phyloP scores from a whole-genome alignment of 805 yeast species.

The Spathaspora gorwiae region DNA sequence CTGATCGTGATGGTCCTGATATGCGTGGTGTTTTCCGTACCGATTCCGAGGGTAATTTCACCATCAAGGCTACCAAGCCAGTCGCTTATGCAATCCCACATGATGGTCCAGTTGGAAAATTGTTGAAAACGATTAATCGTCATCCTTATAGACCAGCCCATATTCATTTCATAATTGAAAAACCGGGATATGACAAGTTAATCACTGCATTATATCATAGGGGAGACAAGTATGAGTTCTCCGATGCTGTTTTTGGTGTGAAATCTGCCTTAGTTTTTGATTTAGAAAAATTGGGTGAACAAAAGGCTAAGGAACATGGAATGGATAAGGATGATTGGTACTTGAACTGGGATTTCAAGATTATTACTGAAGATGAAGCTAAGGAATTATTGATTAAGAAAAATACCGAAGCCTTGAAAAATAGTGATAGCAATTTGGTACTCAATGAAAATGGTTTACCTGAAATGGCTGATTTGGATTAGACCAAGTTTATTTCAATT shows the following conservation, averaged over 20 bases:
- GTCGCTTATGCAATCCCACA: slow-evolving; percentile 35
- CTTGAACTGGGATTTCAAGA: slow-evolving; percentile 15
- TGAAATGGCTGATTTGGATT: slow-evolving; percentile 12
- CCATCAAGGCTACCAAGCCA: slow-evolving; percentile 26
- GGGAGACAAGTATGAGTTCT: slow-evolving; percentile 16
- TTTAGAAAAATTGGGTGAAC: slow-evolving; percentile 13
- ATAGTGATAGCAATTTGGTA: slow-evolving; percentile 1
- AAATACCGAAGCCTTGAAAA: slow-evolving; percentile 10
- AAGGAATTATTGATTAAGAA: slow-evolving; percentile 5
- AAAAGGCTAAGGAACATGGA: slow-evolving; percentile 11
- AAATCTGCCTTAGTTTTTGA: slow-evolving; percentile 11
- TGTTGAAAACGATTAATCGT: slow-evolving; percentile 26
- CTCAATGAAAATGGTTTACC: slow-evolving; percentile 17
- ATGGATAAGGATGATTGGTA: slow-evolving; percentile 17
- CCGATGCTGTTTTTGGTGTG: slow-evolving; percentile 20
- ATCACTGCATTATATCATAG: slow-evolving; percentile 16
- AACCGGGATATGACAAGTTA: slow-evolving; percentile 15
- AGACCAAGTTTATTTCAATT: background rate
- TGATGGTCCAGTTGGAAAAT: slow-evolving; percentile 36
- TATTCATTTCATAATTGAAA: slow-evolving; percentile 18
- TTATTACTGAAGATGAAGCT: slow-evolving; percentile 12
- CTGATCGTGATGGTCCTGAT: slow-evolving; percentile 15
- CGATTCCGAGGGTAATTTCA: slow-evolving; percentile 14
- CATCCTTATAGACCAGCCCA: slow-evolving; percentile 35
- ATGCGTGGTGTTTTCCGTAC: slow-evolving; percentile 17